phyloP scores from a whole-genome alignment of 176 grass and related monocot species.

The Echinochloa phyllopogon region DNA sequence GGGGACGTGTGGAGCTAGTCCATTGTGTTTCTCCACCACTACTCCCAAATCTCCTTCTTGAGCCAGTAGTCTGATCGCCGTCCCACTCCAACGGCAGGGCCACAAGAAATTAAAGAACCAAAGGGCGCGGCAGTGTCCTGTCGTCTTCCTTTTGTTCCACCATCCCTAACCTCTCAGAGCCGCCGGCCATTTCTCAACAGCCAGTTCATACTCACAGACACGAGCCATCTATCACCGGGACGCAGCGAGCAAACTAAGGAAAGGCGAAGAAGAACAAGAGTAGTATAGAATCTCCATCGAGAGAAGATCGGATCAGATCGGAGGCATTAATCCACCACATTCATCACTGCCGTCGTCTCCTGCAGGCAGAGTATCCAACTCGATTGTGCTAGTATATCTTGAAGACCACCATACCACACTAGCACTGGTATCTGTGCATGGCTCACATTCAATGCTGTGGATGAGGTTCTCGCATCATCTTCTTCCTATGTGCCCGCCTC shows the following conservation, averaged over 20 bases:
- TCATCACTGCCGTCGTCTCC: neutral
- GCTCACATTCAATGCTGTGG: slow-evolving; percentile 30
- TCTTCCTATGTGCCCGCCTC: neutral
- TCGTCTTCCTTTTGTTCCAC: no score
- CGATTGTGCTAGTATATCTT: neutral
- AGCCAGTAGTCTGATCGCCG: neutral
- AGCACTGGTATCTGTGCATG: neutral
- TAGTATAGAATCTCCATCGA: no score
- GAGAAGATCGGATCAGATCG: no score
- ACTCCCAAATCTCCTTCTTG: neutral
- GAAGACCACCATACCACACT: neutral
- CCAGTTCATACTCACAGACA: no score
- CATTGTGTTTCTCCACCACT: neutral
- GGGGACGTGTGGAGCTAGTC: neutral
- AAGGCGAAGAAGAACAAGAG: no score
- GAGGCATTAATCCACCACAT: no score
- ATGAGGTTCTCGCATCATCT: slow-evolving; percentile 12
- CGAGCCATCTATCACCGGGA: neutral
- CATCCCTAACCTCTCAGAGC: no score
- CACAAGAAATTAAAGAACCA: neutral
- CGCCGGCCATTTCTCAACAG: no score
- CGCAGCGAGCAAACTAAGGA: no score
- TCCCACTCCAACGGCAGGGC: neutral
- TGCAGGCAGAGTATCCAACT: neutral
- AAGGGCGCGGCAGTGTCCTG: neutral